These are phyloP conservation scores for Salvia miltiorrhiza DNA, from an alignment of 257 asterid species.

Conservation along the genomic window DNA sequence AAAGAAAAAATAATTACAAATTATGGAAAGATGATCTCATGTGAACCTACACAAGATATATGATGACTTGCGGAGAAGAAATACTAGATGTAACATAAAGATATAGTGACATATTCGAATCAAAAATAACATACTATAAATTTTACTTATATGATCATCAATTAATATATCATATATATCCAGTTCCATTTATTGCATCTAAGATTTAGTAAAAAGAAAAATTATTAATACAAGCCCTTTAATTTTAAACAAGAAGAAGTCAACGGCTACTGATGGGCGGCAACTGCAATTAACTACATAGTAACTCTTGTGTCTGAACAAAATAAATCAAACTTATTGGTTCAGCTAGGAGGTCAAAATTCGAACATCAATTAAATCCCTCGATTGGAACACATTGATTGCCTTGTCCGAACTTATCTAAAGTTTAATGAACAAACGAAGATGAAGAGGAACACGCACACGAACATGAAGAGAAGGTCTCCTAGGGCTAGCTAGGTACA, in stretches of 20 bases:
- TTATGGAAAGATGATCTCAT: too few species aligned
- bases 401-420: slow-evolving; percentile 21
- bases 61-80: too few species aligned
- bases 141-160: too few species aligned
- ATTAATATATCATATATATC: too few species aligned
- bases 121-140: background rate
- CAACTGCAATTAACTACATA: slow-evolving; percentile 23
- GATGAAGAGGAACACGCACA: slow-evolving; percentile 3
- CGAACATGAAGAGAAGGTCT: background rate
- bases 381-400: slow-evolving; percentile 24
- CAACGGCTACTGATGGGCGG: slow-evolving; percentile 31
- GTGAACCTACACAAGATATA: too few species aligned
- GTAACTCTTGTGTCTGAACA: background rate
- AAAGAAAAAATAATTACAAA: too few species aligned
- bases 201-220: background rate
- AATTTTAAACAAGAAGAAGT: slow-evolving; percentile 18
- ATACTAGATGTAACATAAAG: background rate
- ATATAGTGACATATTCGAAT: background rate
- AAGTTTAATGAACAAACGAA: background rate
- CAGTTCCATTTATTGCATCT: slow-evolving; percentile 32
- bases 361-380: slow-evolving; percentile 19
- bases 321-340: slow-evolving; percentile 12
- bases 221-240: too few species aligned
- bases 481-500: slow-evolving; percentile 19
- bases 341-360: slow-evolving; percentile 22